Evolutionary conservation across 139 green algal species (phyloP).

Genomic region (Chlorella vulgaris): DNA sequence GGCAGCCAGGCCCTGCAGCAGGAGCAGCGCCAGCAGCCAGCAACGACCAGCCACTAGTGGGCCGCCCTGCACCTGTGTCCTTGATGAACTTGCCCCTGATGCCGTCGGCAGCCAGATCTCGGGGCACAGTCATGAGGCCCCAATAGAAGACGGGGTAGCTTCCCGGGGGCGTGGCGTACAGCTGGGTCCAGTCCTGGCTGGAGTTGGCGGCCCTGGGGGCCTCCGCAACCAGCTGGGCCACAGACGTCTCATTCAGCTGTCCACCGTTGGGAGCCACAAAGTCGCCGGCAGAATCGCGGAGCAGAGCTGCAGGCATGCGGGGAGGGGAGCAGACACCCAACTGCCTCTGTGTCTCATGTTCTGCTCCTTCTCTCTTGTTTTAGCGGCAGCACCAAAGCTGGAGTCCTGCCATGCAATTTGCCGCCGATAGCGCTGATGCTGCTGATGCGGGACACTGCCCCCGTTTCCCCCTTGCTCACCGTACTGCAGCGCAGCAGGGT

Average conservation of each 20-base stretch:
- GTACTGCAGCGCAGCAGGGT: conserved; percentile 7
- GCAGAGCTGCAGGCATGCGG: neutral
- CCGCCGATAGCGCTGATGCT: too few species aligned
- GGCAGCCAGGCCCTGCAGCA: neutral
- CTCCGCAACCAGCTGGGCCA: neutral
- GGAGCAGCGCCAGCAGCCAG: too few species aligned
- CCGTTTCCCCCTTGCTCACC: too few species aligned
- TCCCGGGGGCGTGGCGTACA: neutral
- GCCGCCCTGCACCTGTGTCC: neutral
- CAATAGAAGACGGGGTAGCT: neutral
- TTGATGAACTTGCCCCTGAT: neutral
- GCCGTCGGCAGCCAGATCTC: neutral
- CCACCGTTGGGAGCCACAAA: conserved; percentile 1
- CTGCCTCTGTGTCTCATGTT: neutral
- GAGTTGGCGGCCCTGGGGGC: neutral
- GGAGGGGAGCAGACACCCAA: neutral
- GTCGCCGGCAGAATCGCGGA: neutral
- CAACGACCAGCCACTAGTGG: too few species aligned
- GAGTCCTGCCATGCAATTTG: too few species aligned
- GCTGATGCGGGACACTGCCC: too few species aligned
- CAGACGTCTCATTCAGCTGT: neutral
- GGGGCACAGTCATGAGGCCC: neutral
- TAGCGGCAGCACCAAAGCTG: too few species aligned
- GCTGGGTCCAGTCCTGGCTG: neutral
- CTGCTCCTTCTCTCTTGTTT: too few species aligned